These are phyloP conservation scores for Amanita brunnescens DNA, from an alignment of 768 basidiomycete species.

Conservation along the genomic window DNA sequence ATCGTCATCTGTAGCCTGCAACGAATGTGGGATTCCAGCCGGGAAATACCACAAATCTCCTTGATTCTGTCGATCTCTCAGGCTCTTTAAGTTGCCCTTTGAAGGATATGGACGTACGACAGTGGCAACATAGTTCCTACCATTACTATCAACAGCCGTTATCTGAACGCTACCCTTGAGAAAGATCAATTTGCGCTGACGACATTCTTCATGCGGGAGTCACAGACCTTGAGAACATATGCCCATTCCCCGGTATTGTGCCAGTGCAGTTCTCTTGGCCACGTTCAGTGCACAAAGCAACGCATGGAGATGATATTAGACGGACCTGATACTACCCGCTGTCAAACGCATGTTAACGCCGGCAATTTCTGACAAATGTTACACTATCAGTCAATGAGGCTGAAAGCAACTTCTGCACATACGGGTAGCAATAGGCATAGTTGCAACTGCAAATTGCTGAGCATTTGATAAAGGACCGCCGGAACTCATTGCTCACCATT, in stretches of 20 bases:
- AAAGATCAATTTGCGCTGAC: neutral
- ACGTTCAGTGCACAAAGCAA: neutral
- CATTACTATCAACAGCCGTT: slow-evolving; percentile 37
- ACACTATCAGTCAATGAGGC: neutral
- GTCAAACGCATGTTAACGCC: slow-evolving; percentile 46
- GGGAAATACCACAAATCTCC: slow-evolving; percentile 55
- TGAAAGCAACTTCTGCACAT: slow-evolving; percentile 2
- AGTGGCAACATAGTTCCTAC: slow-evolving; percentile 40
- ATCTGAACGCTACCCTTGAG: slow-evolving; percentile 38
- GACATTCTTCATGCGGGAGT: neutral
- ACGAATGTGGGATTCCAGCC: slow-evolving; percentile 44
- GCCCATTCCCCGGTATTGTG: slow-evolving; percentile 47
- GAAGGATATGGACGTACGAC: slow-evolving; percentile 28
- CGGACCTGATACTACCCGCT: slow-evolving; percentile 39
- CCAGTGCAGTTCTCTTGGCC: slow-evolving; percentile 44
- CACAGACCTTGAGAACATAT: slow-evolving; percentile 33
- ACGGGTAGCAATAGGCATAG: slow-evolving; percentile 45
- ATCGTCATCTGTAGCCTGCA: slow-evolving; percentile 40
- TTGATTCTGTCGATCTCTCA: slow-evolving; percentile 21
- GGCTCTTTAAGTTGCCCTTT: neutral
- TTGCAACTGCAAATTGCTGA: slow-evolving; percentile 22
- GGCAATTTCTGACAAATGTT: slow-evolving; percentile 22
- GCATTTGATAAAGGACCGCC: neutral
- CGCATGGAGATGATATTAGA: neutral
- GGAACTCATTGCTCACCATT: slow-evolving; percentile 27